These are phyloP conservation scores for Claviceps pazoutovae DNA, from an alignment of 2,329 filamentous ascomycete species.

Conservation along the genomic window DNA sequence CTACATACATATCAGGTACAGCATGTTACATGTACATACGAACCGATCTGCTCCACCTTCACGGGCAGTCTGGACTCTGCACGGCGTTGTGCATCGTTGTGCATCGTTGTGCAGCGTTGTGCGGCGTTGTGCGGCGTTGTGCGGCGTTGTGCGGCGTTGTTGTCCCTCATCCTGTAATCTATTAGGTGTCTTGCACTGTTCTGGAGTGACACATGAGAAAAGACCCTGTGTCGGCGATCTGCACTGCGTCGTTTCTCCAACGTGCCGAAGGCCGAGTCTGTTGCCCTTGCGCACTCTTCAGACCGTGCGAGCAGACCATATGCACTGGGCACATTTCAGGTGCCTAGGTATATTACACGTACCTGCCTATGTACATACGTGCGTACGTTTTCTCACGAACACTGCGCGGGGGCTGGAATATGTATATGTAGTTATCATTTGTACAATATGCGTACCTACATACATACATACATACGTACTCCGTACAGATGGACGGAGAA, in stretches of 20 bases:
- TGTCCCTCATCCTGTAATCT: neutral
- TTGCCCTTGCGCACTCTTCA: neutral
- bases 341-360: too few relatives aligned
- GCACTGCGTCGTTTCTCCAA: neutral
- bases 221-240: neutral
- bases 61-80: neutral
- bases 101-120: neutral
- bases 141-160: neutral
- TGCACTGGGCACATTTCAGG: neutral
- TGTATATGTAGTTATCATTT: neutral
- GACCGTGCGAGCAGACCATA: neutral
- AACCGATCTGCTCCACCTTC: slow-evolving; percentile 4
- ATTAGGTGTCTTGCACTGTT: neutral
- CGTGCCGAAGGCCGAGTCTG: neutral
- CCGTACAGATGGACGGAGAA: neutral
- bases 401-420: neutral
- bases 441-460: too few relatives aligned
- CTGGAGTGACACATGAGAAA: neutral
- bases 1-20: too few relatives aligned
- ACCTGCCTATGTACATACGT: neutral
- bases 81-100: neutral
- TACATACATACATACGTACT: too few relatives aligned
- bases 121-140: neutral
- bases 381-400: neutral
- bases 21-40: neutral